Conservation (phyloP, 768 basidiomycete genomes). For the Podaxis pistillaris region DNA sequence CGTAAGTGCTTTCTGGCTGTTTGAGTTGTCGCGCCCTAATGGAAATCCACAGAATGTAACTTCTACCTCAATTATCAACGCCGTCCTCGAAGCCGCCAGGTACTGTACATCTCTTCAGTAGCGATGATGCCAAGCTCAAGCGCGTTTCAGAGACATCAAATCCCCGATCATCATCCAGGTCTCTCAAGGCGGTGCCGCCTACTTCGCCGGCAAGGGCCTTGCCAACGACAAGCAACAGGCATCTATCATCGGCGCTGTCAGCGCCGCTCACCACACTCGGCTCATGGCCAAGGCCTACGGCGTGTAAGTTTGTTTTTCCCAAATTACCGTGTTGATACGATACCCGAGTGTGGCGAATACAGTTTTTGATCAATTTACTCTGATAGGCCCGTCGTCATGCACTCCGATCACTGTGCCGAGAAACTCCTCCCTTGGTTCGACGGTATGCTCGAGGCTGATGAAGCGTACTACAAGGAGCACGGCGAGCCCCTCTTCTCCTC, state of each 20-base stretch:
- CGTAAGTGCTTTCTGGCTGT: constrained; percentile 44
- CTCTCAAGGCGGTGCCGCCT: constrained; percentile 95
- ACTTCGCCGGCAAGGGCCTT: constrained; percentile 95
- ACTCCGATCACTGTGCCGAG: constrained; percentile 98
- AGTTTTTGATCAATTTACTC: constrained; percentile 9
- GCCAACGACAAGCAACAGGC: constrained; percentile 95
- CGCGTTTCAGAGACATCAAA: constrained; percentile 75
- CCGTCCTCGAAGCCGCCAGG: constrained; percentile 95
- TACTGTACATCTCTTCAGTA: constrained; percentile 26
- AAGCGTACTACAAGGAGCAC: constrained; percentile 89
- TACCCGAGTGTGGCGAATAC: constrained; percentile 3
- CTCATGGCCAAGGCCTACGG: constrained; percentile 88
- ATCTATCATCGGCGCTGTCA: constrained; percentile 87
- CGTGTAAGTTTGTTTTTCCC: constrained; percentile 56
- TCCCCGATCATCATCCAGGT: constrained; percentile 97
- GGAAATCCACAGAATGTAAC: constrained; percentile 75
- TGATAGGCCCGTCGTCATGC: constrained; percentile 87
- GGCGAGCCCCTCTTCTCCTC: constrained; percentile 89
- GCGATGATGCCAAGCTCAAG: constrained; percentile 15
- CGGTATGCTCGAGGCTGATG: constrained; percentile 96
- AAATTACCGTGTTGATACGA: background rate
- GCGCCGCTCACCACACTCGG: constrained; percentile 90
- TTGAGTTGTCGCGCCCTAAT: background rate
- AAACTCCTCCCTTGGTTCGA: constrained; percentile 99
- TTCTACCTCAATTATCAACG: constrained; percentile 93